Evolutionary conservation across 306 rosid species (phyloP).

Genomic region (Dryas octopetala): DNA sequence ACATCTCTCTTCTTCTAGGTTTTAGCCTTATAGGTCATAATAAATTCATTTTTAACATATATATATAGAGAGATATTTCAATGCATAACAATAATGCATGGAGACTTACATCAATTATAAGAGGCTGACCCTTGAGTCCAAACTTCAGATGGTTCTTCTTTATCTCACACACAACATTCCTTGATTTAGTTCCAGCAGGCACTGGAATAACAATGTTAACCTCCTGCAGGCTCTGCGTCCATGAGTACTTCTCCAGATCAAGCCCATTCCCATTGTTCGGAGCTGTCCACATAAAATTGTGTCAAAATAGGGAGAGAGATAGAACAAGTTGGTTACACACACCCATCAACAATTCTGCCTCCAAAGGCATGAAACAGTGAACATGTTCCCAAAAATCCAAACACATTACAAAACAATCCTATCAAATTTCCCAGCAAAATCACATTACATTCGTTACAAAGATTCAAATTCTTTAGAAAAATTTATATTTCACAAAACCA

Average conservation of each 20-base stretch:
- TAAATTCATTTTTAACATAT: too few species aligned
- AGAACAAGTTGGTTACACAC: too few species aligned
- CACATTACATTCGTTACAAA: neutral
- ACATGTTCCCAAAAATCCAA: neutral
- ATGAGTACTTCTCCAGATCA: conserved; percentile 79
- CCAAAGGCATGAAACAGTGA: neutral
- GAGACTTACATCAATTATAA: conserved; percentile 73
- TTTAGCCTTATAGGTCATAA: too few species aligned
- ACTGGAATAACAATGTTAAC: conserved; percentile 64
- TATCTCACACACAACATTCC: conserved; percentile 66
- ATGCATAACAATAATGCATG: neutral
- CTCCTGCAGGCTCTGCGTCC: conserved; percentile 95
- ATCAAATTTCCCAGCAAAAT: neutral
- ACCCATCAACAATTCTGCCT: neutral
- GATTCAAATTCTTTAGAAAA: neutral
- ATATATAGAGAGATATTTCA: neutral
- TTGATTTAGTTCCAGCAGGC: conserved; percentile 79
- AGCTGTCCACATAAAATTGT: conserved; percentile 37
- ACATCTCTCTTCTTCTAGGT: too few species aligned
- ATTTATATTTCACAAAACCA: neutral
- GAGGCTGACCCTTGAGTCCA: conserved; percentile 93
- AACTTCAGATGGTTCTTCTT: conserved; percentile 83
- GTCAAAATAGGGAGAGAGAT: neutral
- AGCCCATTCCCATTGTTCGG: conserved; percentile 85
- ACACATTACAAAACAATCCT: neutral